Evolutionary conservation across 352 stramenopile species (phyloP).

Genomic region (Phytophthora cryptogea): DNA sequence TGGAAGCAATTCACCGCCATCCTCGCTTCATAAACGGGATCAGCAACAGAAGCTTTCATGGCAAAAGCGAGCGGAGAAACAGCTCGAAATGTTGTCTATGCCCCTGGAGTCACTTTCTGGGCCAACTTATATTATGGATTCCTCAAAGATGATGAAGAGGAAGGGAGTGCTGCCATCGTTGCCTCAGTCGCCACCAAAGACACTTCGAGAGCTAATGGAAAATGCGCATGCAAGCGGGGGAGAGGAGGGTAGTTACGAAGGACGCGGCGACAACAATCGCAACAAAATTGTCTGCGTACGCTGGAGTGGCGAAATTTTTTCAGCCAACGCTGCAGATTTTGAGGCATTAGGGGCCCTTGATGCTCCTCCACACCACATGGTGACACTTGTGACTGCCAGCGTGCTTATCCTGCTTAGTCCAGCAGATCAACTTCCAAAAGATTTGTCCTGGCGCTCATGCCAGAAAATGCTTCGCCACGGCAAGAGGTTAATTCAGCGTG

Average conservation of each 20-base stretch:
- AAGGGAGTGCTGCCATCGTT: slow-evolving; percentile 67
- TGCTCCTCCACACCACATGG: slow-evolving; percentile 58
- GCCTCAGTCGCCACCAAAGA: slow-evolving; percentile 61
- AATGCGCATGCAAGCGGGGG: slow-evolving; percentile 43
- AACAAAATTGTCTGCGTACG: slow-evolving; percentile 20
- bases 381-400: slow-evolving; percentile 61
- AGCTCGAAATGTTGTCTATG: slow-evolving; percentile 72
- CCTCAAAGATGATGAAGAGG: slow-evolving; percentile 76
- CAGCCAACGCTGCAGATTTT: slow-evolving; percentile 48
- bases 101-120: slow-evolving; percentile 60
- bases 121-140: slow-evolving; percentile 66
- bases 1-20: slow-evolving; percentile 15
- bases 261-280: slow-evolving; percentile 16
- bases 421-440: slow-evolving; percentile 68
- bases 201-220: slow-evolving; percentile 59
- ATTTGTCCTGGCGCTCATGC: slow-evolving; percentile 68
- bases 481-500: slow-evolving; percentile 48
- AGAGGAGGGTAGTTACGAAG: slow-evolving; percentile 10
- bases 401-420: slow-evolving; percentile 77
- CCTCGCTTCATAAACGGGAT: slow-evolving; percentile 20
- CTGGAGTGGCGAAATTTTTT: slow-evolving; percentile 48
- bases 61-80: slow-evolving; percentile 70
- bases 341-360: slow-evolving; percentile 51
- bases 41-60: slow-evolving; percentile 41
- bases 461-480: slow-evolving; percentile 69